These are phyloP conservation scores for Spathaspora gorwiae DNA, from an alignment of 805 yeast genomes.

Conservation along the genomic window DNA sequence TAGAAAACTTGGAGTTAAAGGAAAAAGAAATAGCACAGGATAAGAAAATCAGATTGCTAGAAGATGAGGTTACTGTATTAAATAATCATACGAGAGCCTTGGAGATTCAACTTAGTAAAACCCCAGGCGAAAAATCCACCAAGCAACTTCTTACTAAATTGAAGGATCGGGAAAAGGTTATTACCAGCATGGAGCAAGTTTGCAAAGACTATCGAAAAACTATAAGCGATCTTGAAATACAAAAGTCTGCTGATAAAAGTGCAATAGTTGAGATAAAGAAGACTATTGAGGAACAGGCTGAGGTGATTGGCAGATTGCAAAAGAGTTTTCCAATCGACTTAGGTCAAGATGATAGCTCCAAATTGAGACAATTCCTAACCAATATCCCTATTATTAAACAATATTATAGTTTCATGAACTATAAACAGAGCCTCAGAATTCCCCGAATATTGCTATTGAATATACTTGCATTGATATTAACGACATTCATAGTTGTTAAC, in stretches of 20 bases:
- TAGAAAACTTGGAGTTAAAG: conserved; percentile 8
- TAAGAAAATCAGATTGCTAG: conserved; percentile 8
- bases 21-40: conserved; percentile 5
- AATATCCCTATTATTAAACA: conserved; percentile 30
- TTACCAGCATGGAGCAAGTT: conserved; percentile 9
- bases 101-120: conserved; percentile 6
- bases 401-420: conserved; percentile 20
- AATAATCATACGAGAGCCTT: conserved; percentile 14
- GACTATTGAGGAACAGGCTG: conserved; percentile 18
- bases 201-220: conserved; percentile 16
- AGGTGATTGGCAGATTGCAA: conserved; percentile 14
- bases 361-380: conserved; percentile 13
- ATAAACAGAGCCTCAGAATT: conserved; percentile 18
- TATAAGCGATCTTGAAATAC: conserved; percentile 9
- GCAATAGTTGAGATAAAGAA: conserved; percentile 9
- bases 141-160: conserved; percentile 1
- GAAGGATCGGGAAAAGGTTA: conserved; percentile 4
- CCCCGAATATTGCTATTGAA: conserved; percentile 17
- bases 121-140: background rate
- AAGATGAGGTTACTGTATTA: conserved; percentile 6
- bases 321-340: conserved; percentile 8
- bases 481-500: conserved; percentile 17
- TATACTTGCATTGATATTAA: conserved; percentile 16
- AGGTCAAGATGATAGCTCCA: background rate
- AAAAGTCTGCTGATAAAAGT: conserved; percentile 8